Base-by-base conservation (phyloP, 768 basidiomycete genomes). In the Lyophyllum semitale region DNA sequence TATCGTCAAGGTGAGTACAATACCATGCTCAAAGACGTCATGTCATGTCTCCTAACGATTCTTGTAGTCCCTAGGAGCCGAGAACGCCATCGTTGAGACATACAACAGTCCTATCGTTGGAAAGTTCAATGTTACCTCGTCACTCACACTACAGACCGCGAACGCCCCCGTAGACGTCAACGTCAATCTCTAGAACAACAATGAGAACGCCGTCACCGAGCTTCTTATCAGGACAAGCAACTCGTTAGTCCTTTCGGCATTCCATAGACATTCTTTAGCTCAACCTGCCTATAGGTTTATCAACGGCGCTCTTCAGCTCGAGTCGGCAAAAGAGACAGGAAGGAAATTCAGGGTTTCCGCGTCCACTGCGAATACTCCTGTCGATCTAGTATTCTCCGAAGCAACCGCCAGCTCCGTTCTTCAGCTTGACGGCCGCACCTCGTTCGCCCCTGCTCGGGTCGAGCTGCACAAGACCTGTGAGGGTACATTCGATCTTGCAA, bases 31-130 rank as follows among this genome's bases (percentile, higher is more conserved):
- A n/a, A 27, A 40, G 8, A 20, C 18, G 18, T n/a, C n/a, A n/a
- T n/a, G 17, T 47, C 30, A 15, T 42, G 30, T 33, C 8, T 8
- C 23, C 43, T 20, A 26, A 61, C 50, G n/a, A 1, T 51, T 35
- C 8, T 49, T 68, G 22, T 33, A 77, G 76, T 68, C 72, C 0
- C 33, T 78, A 11, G 59, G 59, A 17, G 70, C 73, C 0, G 54
- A 50, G n/a, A 62, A 66, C 25, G 72, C 64, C 8, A 54, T 45
- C 1, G 48, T 75, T 7, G 49, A 59, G 20, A 79, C 78, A 1
- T 59, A 71, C 8, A 84, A 82, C 47, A 74, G 73, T 17, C 62
- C 58, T 8, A 82, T 87, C 29, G 56, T 57, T 2, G 85, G 85
- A 9, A 62, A 59, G 25, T 84, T 81, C 69, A 73, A 74, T 20